These are phyloP conservation scores for Mucuna pruriens DNA, from an alignment of 306 rosid genomes.

Conservation along the genomic window DNA sequence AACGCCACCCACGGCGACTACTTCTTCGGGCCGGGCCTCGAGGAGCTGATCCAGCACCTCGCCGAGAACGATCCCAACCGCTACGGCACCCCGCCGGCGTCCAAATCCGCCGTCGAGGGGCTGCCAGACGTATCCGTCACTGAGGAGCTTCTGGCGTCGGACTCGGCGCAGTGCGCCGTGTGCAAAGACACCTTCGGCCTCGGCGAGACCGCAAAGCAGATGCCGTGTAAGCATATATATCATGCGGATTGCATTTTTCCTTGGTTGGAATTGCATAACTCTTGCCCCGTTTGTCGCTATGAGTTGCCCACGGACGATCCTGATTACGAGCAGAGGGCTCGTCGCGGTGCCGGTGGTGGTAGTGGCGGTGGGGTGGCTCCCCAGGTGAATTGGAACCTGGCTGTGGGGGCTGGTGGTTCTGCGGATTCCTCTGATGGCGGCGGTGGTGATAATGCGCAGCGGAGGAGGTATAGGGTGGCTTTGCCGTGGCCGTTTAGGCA, in stretches of 20 bases:
- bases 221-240: conserved; percentile 92
- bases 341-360: conserved; percentile 17
- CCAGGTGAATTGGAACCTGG: not conserved
- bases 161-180: conserved; percentile 88
- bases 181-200: conserved; percentile 84
- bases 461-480: conserved; percentile 73
- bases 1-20: conserved; percentile 82
- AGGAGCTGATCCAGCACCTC: conserved; percentile 91
- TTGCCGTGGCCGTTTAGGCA: conserved; percentile 68
- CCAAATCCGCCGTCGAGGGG: conserved; percentile 64
- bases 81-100: conserved; percentile 87
- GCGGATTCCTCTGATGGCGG: conserved; percentile 9
- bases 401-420: conserved; percentile 31
- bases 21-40: conserved; percentile 92
- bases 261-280: conserved; percentile 87
- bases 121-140: conserved; percentile 64
- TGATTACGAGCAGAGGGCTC: conserved; percentile 74
- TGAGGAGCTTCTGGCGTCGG: conserved; percentile 66
- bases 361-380: not conserved
- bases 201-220: conserved; percentile 71
- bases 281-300: conserved; percentile 92
- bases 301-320: conserved; percentile 92
- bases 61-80: conserved; percentile 96
- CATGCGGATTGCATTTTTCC: conserved; percentile 84
- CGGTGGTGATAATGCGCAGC: conserved; percentile 32